Percentiles rank a stretch among this genome's conserved stretches.
phyloP scores from a whole-genome alignment of 2,329 filamentous ascomycete genomes.

The Chalaropsis ovoidea region DNA sequence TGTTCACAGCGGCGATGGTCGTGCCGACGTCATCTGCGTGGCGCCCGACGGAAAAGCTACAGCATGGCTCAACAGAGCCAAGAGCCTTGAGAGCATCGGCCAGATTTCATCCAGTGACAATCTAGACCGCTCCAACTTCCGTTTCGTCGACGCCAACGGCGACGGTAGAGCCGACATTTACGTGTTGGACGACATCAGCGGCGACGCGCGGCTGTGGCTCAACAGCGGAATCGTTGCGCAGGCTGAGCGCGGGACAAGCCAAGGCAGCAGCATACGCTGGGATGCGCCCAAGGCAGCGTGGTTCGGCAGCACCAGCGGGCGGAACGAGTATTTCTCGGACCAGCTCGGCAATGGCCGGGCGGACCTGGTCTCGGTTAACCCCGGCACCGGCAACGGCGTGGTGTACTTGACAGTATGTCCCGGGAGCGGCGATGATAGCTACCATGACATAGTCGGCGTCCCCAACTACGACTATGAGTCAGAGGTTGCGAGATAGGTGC shows the following conservation, averaged over 20 bases:
- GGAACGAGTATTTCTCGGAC: slow-evolving; percentile 28
- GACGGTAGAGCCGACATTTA: slow-evolving; percentile 33
- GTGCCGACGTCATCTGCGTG: slow-evolving; percentile 33
- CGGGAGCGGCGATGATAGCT: slow-evolving; percentile 14
- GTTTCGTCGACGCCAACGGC: slow-evolving; percentile 35
- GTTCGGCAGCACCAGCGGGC: slow-evolving; percentile 26
- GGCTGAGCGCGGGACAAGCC: background rate
- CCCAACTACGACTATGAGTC: slow-evolving; percentile 20
- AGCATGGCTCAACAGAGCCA: slow-evolving; percentile 28
- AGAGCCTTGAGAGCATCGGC: slow-evolving; percentile 26
- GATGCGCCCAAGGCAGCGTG: slow-evolving; percentile 4
- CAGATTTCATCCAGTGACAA: slow-evolving; percentile 31
- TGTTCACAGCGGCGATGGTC: slow-evolving; percentile 27
- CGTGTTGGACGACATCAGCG: slow-evolving; percentile 33
- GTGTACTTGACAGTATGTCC: slow-evolving; percentile 16
- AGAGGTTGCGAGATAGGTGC: slow-evolving; percentile 4
- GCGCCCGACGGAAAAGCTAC: slow-evolving; percentile 29
- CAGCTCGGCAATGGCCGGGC: slow-evolving; percentile 30
- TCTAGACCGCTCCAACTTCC: slow-evolving; percentile 33
- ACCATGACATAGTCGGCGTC: slow-evolving; percentile 11
- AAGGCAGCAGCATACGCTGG: slow-evolving; percentile 2
- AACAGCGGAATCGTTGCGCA: slow-evolving; percentile 29
- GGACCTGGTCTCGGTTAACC: slow-evolving; percentile 27
- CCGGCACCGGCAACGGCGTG: slow-evolving; percentile 6
- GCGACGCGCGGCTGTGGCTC: slow-evolving; percentile 31